A percentile compares a stretch with the other conserved stretches of the same genome.
Evolutionary conservation across 352 stramenopile genomes (phyloP).

Genomic region (Phytophthora colocasiae): DNA sequence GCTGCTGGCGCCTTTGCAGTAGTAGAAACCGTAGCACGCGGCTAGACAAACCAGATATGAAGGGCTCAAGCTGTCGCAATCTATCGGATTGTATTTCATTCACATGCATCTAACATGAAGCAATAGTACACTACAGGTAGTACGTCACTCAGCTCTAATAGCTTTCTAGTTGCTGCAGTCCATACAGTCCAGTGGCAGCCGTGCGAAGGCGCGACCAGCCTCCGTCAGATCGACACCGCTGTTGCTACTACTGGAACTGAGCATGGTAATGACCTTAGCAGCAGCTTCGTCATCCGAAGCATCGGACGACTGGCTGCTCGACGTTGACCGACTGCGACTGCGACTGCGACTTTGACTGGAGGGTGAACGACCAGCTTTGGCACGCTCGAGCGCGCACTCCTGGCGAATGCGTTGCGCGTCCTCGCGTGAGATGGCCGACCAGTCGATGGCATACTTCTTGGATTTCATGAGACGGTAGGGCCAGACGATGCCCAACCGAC

Average conservation of each 20-base stretch:
- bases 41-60: not conserved
- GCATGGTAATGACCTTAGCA: conserved; percentile 39
- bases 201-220: conserved; percentile 45
- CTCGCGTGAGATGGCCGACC: conserved; percentile 46
- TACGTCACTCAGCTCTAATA: conserved; percentile 19
- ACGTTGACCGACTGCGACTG: conserved; percentile 26
- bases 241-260: conserved; percentile 15
- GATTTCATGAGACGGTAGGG: conserved; percentile 63
- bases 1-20: not conserved
- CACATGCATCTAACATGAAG: conserved; percentile 29
- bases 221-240: conserved; percentile 30
- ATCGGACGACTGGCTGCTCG: conserved; percentile 11
- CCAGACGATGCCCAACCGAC: conserved; percentile 64
- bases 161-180: conserved; percentile 20
- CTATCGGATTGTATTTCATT: conserved; percentile 20
- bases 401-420: conserved; percentile 44
- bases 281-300: conserved; percentile 31
- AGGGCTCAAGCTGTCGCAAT: conserved; percentile 5
- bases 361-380: conserved; percentile 38
- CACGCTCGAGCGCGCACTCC: conserved; percentile 40
- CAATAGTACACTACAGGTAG: conserved; percentile 15
- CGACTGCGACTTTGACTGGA: conserved; percentile 19
- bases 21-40: conserved; percentile 2
- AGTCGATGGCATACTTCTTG: conserved; percentile 51
- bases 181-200: conserved; percentile 49